These are phyloP conservation scores for Ettlia oleoabundans DNA, from an alignment of 139 green algal genomes.

Conservation along the genomic window DNA sequence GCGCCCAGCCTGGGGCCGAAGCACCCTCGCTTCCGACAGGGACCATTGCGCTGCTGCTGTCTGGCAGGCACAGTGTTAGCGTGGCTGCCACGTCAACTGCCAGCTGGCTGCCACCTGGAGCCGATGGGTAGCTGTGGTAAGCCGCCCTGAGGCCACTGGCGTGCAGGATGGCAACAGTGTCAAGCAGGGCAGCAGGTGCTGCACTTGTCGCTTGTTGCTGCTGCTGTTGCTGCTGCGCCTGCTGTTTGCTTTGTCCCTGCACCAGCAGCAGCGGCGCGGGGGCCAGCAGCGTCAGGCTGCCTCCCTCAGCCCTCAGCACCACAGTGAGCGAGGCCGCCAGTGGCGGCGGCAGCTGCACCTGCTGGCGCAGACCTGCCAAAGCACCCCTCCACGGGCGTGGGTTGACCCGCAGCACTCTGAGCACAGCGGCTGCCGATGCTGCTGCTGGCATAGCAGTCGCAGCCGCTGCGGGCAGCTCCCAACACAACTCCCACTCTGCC, in stretches of 20 bases:
- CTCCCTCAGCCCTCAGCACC: slow-evolving; percentile 17
- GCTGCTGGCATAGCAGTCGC: neutral
- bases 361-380: neutral
- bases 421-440: neutral
- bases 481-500: slow-evolving; percentile 16
- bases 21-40: neutral
- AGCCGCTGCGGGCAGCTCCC: neutral
- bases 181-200: neutral
- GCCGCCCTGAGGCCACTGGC: neutral
- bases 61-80: slow-evolving; percentile 12
- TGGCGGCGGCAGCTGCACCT: neutral
- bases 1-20: neutral
- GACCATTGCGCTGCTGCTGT: slow-evolving; percentile 8
- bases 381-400: neutral
- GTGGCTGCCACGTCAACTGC: slow-evolving; percentile 1
- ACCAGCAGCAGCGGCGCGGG: slow-evolving; percentile 2
- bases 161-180: slow-evolving; percentile 16
- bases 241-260: neutral
- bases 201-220: neutral
- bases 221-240: neutral
- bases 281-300: slow-evolving; percentile 21
- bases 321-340: slow-evolving; percentile 40
- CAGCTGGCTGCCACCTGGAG: neutral
- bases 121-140: slow-evolving; percentile 17
- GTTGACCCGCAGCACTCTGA: slow-evolving; percentile 40